Conservation (phyloP, 805 yeast genomes). For the Schizosaccharomyces lindneri region DNA sequence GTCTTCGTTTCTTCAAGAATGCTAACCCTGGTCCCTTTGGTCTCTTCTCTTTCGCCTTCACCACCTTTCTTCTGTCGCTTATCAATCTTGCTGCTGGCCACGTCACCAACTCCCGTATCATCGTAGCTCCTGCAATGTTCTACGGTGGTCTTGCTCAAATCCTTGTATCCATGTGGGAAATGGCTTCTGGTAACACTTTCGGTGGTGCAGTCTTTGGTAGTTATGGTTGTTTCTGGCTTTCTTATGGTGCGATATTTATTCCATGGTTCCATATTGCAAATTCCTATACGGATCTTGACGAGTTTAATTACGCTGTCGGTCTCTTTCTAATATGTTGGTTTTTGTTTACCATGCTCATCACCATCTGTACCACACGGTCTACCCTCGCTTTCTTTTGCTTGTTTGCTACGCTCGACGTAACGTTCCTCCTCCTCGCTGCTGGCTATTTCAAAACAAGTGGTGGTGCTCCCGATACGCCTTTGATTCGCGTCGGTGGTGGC, state of each 20-base stretch:
- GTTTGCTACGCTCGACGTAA: constrained; percentile 27
- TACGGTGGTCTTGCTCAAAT: constrained; percentile 40
- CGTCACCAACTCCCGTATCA: constrained; percentile 25
- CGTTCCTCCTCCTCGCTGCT: constrained; percentile 30
- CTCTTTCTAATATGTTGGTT: constrained; percentile 39
- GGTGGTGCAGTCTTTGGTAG: constrained; percentile 40
- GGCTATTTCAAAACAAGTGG: constrained; percentile 19
- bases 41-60: constrained; percentile 32
- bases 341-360: constrained; percentile 30
- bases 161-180: constrained; percentile 43
- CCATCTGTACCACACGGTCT: constrained; percentile 33
- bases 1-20: constrained; percentile 32
- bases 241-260: constrained; percentile 34
- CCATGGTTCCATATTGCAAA: constrained; percentile 33
- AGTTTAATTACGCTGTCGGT: constrained; percentile 25
- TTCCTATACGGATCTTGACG: constrained; percentile 22
- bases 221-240: constrained; percentile 48
- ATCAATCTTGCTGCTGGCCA: constrained; percentile 31
- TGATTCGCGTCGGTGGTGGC: constrained; percentile 33
- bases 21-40: constrained; percentile 50
- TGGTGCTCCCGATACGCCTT: constrained; percentile 10
- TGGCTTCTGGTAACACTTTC: constrained; percentile 37
- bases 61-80: constrained; percentile 36
- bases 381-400: constrained; percentile 37
- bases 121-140: constrained; percentile 32